Conservation (phyloP, 306 rosid species). For the Lathyrus oleraceus region DNA sequence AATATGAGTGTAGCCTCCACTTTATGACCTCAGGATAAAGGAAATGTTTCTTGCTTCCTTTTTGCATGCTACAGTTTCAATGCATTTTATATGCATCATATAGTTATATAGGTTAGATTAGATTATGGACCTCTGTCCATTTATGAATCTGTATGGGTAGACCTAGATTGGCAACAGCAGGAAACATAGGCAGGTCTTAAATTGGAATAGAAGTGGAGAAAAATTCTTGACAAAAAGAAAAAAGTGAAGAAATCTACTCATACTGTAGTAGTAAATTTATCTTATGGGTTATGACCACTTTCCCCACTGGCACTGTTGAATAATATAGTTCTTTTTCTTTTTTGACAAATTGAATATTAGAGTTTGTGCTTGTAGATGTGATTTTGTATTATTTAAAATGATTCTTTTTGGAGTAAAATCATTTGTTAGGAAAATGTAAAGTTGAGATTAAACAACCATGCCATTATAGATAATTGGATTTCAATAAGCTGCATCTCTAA, state of each 20-base stretch:
- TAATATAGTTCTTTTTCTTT: no score
- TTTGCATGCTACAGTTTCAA: conserved; percentile 35
- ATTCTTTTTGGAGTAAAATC: not conserved
- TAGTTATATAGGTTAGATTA: conserved; percentile 10
- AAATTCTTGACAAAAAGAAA: no score
- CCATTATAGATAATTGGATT: conserved; percentile 1
- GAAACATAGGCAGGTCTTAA: conserved; percentile 41
- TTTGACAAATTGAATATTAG: not conserved
- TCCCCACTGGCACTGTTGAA: not conserved
- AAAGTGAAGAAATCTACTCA: conserved; percentile 7
- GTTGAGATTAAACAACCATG: not conserved
- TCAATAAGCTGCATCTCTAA: conserved; percentile 27
- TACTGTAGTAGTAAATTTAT: conserved; percentile 3
- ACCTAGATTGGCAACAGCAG: conserved; percentile 29
- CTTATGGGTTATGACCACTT: not conserved
- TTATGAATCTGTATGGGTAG: conserved; percentile 26
- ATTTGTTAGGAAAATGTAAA: not conserved
- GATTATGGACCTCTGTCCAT: conserved; percentile 27
- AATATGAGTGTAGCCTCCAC: not conserved
- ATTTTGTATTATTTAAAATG: not conserved
- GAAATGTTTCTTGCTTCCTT: conserved; percentile 36
- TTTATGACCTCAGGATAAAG: conserved; percentile 37
- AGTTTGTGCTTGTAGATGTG: not conserved
- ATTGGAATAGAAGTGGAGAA: not conserved
- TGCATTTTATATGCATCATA: conserved; percentile 23